phyloP scores from a whole-genome alignment of 2,329 filamentous ascomycete species.

The Ophiostoma populinum region DNA sequence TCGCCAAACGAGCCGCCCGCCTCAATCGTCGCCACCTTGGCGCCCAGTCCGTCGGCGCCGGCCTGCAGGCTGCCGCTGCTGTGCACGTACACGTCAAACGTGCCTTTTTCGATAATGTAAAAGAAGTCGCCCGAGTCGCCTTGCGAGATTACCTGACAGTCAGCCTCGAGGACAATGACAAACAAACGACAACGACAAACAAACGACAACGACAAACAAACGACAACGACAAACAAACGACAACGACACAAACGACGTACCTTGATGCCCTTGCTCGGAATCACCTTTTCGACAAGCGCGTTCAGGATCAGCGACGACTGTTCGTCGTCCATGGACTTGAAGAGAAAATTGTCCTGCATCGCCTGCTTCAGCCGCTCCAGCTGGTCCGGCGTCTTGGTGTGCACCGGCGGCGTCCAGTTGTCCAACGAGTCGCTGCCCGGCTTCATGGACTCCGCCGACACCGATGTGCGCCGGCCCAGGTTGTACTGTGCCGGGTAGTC shows the following conservation, averaged over 20 bases:
- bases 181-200: too few species aligned
- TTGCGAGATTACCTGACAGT: constrained; percentile 68
- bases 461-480: constrained; percentile 80
- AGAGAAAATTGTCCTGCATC: constrained; percentile 82
- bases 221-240: too few species aligned
- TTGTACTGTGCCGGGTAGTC: constrained; percentile 87
- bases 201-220: too few species aligned
- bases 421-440: constrained; percentile 68
- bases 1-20: constrained; percentile 92
- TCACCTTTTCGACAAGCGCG: constrained; percentile 84
- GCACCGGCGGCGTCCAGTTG: constrained; percentile 77
- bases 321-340: constrained; percentile 87
- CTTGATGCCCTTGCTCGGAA: constrained; percentile 75
- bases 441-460: constrained; percentile 91
- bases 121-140: constrained; percentile 95
- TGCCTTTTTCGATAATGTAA: constrained; percentile 85
- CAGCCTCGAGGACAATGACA: too few species aligned
- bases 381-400: constrained; percentile 72
- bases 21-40: constrained; percentile 64
- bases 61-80: constrained; percentile 57
- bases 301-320: constrained; percentile 75
- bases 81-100: constrained; percentile 86
- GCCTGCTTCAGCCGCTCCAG: constrained; percentile 60
- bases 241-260: constrained; percentile 22
- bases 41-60: constrained; percentile 66